Conservation (phyloP, 1,284 basidiomycete species). For the Ganoderma sp. region DNA sequence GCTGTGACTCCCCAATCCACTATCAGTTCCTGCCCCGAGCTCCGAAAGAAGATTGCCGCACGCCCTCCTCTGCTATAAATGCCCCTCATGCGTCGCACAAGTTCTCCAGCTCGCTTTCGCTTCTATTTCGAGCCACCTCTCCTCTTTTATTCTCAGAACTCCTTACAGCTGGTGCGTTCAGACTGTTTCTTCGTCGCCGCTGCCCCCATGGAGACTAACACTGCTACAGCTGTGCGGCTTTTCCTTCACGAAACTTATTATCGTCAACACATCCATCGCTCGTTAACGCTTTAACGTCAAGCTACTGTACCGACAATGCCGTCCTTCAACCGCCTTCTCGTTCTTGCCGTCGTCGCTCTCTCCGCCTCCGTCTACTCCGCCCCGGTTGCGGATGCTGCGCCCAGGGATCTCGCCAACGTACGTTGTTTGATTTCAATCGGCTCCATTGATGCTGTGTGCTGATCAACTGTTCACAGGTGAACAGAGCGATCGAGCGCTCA, state of each 20-base stretch:
- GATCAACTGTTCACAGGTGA: neutral
- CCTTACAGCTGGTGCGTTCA: constrained; percentile 2
- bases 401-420: neutral
- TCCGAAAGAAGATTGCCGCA: neutral
- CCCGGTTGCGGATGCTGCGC: neutral
- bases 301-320: neutral
- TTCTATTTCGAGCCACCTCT: constrained; percentile 3
- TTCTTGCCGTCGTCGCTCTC: neutral
- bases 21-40: neutral
- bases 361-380: neutral
- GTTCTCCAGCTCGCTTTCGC: constrained; percentile 1
- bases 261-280: neutral
- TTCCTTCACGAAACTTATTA: neutral
- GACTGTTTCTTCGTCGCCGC: neutral
- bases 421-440: neutral
- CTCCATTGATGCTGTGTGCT: neutral
- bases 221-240: constrained; percentile 7
- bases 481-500: neutral
- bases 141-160: constrained; percentile 1
- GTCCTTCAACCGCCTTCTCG: constrained; percentile 2
- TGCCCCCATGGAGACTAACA: neutral
- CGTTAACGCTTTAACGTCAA: neutral
- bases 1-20: neutral
- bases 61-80: neutral
- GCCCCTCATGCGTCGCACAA: neutral